phyloP scores from a whole-genome alignment of 768 basidiomycete species.

The Lactarius deliciosus region DNA sequence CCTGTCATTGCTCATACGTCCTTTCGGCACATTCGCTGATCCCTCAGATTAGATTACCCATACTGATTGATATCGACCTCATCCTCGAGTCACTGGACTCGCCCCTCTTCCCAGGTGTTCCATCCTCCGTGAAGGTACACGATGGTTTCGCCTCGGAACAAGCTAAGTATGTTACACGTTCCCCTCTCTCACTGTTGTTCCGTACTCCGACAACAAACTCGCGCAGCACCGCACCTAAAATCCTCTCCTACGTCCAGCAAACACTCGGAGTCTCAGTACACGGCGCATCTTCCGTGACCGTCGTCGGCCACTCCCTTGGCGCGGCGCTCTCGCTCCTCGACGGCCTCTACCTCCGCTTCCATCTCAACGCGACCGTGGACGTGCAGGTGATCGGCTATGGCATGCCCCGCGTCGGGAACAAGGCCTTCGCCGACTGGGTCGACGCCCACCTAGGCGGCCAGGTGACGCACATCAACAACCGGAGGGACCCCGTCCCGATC shows the following conservation, averaged over 20 bases:
- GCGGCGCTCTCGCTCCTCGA: slow-evolving; percentile 14
- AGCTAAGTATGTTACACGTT: neutral
- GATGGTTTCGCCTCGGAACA: neutral
- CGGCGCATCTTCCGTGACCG: neutral
- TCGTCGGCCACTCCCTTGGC: slow-evolving; percentile 12
- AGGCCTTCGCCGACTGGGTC: neutral
- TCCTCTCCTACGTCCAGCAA: neutral
- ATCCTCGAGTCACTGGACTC: neutral
- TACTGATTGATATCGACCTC: neutral
- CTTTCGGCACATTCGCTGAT: neutral
- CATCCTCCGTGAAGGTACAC: neutral
- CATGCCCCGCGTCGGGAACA: slow-evolving; percentile 13
- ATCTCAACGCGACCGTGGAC: neutral
- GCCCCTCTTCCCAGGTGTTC: neutral
- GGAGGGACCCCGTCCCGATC: slow-evolving; percentile 43
- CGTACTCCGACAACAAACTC: neutral
- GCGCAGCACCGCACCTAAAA: neutral
- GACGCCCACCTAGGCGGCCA: slow-evolving; percentile 48
- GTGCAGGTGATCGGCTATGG: neutral
- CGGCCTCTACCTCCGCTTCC: neutral
- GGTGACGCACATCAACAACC: slow-evolving; percentile 58
- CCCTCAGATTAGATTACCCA: neutral
- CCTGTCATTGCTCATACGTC: neutral
- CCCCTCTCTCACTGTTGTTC: neutral
- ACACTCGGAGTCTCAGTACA: neutral